Base-by-base conservation (phyloP, 164 flowering plant species). In the Piper betle region DNA sequence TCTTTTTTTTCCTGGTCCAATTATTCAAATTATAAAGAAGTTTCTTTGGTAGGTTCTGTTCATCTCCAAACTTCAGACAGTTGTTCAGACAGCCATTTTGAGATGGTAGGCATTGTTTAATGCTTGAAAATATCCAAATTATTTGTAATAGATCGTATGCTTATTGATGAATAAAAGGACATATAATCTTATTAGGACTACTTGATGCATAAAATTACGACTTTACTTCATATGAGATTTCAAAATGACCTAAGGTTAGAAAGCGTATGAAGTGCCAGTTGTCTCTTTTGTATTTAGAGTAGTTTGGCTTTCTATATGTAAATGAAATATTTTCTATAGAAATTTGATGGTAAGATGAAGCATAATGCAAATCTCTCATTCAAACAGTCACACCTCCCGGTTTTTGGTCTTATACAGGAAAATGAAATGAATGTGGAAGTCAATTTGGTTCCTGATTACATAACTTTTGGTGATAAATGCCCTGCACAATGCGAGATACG, bases 361-460 rank as follows among this genome's bases (percentile, higher is more conserved):
- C 57, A 54, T 54, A 9, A 1, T 18, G 37, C 57, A 54, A 16
- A 9, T 18, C 57, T 16, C 0, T 5, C 25, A 54, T 25, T 9
- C 18, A n/a, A n/a, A n/a, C n/a, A 15, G 9, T 7, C 17, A 39
- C 6, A 3, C 3, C 20, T 10, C 15, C 11, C 16, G 40, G 3
- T 39, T 58, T 39, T 58, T 58, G n/a, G 3, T 58, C 38, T 58
- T 58, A 37, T 58, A 13, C 38, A 16, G 39, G 40, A 15, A 37
- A 6, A 15, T 88, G 79, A 73, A 37, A 37, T 59, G 48, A 58
- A 69, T 62, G 37, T 20, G 64, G 73, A 55, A 3, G 76, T 87
- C 63, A 59, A 59, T 55, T 55, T 81, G 50, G 43, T 5, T 60
- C 82, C 96, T 55, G 97, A 81, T 75, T 77, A 64, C 74, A 53